Conservation (phyloP, 2,329 filamentous ascomycete species). For the Exophiala dermatitidis region DNA sequence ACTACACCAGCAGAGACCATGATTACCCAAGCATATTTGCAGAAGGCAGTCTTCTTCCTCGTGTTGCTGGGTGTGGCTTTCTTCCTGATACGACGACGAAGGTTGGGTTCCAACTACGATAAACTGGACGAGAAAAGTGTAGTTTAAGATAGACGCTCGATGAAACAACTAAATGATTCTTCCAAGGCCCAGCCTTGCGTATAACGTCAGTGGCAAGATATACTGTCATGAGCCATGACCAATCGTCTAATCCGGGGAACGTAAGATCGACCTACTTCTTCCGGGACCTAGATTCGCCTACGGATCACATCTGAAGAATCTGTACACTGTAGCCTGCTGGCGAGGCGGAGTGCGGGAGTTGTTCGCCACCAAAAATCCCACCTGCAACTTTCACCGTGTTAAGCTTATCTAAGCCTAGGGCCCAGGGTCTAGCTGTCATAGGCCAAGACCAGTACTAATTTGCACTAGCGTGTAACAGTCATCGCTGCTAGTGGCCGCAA, state of each 20-base stretch:
- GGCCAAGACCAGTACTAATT: neutral
- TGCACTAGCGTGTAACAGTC: too few relatives aligned
- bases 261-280: too few relatives aligned
- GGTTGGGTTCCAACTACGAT: slow-evolving; percentile 1
- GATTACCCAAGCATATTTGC: slow-evolving; percentile 19
- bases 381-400: neutral
- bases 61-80: slow-evolving; percentile 18
- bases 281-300: too few relatives aligned
- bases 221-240: neutral
- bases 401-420: neutral
- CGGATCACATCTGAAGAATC: too few relatives aligned
- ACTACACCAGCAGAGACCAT: slow-evolving; percentile 9
- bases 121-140: slow-evolving; percentile 24
- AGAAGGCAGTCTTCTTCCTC: slow-evolving; percentile 19
- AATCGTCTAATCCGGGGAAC: too few relatives aligned
- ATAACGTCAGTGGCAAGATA: neutral
- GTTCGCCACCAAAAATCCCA: neutral
- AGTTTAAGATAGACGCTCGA: slow-evolving; percentile 12
- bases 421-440: neutral
- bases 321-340: too few relatives aligned
- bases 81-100: slow-evolving; percentile 14
- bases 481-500: too few relatives aligned
- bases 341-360: too few relatives aligned
- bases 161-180: neutral
- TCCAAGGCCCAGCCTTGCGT: neutral